Percentiles rank a stretch among this genome's conserved stretches.
These are phyloP conservation scores for Suillus sp. DNA, from an alignment of 768 basidiomycete genomes.

Conservation along the genomic window DNA sequence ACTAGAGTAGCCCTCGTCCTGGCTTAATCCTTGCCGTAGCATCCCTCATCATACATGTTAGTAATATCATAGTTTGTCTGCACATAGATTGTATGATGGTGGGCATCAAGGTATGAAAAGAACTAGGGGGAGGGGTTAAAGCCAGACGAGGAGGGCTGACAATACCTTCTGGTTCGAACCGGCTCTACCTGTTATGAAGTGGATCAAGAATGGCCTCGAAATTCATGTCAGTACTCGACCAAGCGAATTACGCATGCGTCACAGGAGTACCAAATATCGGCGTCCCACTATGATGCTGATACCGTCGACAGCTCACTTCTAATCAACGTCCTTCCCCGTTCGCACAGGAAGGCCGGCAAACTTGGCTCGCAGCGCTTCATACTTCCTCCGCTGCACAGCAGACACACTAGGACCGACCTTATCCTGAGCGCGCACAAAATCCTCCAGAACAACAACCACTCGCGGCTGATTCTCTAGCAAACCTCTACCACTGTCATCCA, in stretches of 20 bases:
- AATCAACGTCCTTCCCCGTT: slow-evolving; percentile 36
- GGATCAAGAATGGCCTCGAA: neutral
- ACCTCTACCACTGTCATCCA: slow-evolving; percentile 39
- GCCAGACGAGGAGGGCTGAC: neutral
- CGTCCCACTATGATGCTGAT: neutral
- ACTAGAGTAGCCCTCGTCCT: too few relatives aligned
- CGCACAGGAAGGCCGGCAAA: slow-evolving; percentile 79
- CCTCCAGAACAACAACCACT: slow-evolving; percentile 57
- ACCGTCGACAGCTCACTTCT: neutral
- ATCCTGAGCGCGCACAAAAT: slow-evolving; percentile 74
- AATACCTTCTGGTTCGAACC: neutral
- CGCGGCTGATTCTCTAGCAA: slow-evolving; percentile 22
- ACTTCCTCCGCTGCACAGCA: slow-evolving; percentile 75
- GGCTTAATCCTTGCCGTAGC: too few relatives aligned
- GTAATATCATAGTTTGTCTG: neutral
- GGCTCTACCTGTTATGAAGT: neutral
- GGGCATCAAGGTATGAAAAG: neutral
- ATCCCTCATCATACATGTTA: neutral
- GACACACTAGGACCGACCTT: slow-evolving; percentile 91
- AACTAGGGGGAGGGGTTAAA: neutral
- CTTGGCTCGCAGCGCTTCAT: slow-evolving; percentile 77
- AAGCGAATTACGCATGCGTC: neutral
- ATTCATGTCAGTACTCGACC: neutral
- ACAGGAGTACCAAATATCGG: neutral
- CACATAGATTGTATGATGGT: neutral